phyloP scores from a whole-genome alignment of 371 early-diverging fungal species.

The Coemansia sp. region DNA sequence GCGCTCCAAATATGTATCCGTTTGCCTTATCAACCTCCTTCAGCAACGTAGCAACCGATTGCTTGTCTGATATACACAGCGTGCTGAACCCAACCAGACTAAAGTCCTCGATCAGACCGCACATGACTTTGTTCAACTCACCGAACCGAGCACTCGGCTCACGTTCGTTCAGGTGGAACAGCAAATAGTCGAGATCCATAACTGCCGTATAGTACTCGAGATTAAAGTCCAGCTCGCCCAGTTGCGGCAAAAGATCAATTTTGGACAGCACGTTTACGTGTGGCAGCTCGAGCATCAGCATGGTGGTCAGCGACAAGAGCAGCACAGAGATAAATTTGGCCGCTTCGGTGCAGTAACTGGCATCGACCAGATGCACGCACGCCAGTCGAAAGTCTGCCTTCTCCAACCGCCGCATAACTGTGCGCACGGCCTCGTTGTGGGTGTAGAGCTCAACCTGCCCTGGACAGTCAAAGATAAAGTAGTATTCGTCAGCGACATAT shows the following conservation, averaged over 20 bases:
- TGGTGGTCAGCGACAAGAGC: constrained; percentile 78
- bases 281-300: constrained; percentile 93
- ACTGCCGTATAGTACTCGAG: constrained; percentile 94
- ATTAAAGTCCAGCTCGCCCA: constrained; percentile 74
- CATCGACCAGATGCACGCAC: constrained; percentile 93
- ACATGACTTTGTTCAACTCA: constrained; percentile 76
- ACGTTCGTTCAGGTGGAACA: constrained; percentile 63
- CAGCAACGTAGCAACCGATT: constrained; percentile 73
- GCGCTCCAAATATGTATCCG: constrained; percentile 86
- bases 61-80: constrained; percentile 83
- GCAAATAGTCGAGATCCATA: constrained; percentile 80
- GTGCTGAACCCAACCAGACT: constrained; percentile 88
- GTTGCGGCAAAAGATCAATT: constrained; percentile 83
- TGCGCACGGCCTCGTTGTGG: constrained; percentile 82
- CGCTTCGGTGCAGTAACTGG: constrained; percentile 90
- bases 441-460: constrained; percentile 99
- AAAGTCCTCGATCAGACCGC: constrained; percentile 89
- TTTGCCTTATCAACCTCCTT: constrained; percentile 87
- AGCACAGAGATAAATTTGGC: constrained; percentile 92
- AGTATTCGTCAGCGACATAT: constrained; percentile 72
- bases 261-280: constrained; percentile 96
- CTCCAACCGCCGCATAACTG: constrained; percentile 72
- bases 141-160: constrained; percentile 62
- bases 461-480: constrained; percentile 97
- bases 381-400: constrained; percentile 68